Percentiles rank a stretch among this genome's conserved stretches.
Evolutionary conservation across 176 grass and related monocot species (phyloP).

Genomic region (Oryza longistaminata): DNA sequence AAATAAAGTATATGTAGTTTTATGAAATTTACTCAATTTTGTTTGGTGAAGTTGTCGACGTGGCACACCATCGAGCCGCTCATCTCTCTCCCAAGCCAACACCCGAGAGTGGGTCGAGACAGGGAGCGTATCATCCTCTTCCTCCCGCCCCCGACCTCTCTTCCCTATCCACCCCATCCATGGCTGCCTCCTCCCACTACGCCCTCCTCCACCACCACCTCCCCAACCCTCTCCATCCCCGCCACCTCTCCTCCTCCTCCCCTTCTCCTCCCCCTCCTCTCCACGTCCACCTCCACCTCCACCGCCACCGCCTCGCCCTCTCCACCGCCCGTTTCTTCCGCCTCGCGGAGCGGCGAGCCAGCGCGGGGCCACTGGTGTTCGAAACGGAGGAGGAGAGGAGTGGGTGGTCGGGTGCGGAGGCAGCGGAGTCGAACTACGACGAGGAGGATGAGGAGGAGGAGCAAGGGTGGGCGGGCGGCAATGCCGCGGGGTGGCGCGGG

Average conservation of each 20-base stretch:
- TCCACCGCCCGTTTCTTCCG: neutral
- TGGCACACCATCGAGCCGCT: constrained; percentile 33
- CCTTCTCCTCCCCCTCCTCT: too few species aligned
- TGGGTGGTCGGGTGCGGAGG: neutral
- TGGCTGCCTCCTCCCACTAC: neutral
- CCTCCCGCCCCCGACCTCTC: constrained; percentile 8
- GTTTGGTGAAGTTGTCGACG: neutral
- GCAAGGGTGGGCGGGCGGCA: constrained; percentile 43
- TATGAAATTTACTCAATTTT: too few species aligned
- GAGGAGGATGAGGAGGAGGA: constrained; percentile 28
- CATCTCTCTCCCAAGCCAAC: neutral
- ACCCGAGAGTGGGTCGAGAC: neutral
- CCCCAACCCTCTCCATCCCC: neutral
- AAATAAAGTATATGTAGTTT: too few species aligned
- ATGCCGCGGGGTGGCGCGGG: constrained; percentile 33
- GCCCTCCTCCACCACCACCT: constrained; percentile 15
- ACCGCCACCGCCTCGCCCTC: neutral
- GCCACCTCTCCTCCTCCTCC: neutral
- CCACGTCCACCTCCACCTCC: neutral
- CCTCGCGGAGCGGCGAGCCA: constrained; percentile 13
- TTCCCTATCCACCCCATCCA: constrained; percentile 3
- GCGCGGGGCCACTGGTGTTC: neutral
- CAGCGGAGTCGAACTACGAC: neutral
- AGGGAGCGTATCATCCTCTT: neutral
- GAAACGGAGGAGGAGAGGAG: constrained; percentile 14